phyloP scores from a whole-genome alignment of 108 stramenopile genomes.

The Discostella stelligeroides region DNA sequence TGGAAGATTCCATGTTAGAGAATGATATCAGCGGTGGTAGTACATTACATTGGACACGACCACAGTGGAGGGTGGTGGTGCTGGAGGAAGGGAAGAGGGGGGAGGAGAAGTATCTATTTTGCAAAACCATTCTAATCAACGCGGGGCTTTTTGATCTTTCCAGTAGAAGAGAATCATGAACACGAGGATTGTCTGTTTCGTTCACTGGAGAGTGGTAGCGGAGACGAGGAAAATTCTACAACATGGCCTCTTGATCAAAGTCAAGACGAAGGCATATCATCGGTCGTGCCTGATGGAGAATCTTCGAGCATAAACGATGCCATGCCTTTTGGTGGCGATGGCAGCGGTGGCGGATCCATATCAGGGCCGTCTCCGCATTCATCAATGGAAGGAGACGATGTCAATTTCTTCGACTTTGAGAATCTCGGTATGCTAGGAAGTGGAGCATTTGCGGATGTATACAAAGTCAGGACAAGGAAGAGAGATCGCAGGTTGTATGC shows the following conservation, averaged over 20 bases:
- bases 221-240: conserved; percentile 23
- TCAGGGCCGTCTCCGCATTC: background rate
- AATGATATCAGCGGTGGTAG: conserved; percentile 57
- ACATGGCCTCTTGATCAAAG: background rate
- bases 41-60: conserved; percentile 29
- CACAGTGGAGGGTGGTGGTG: conserved; percentile 7
- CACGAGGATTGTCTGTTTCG: conserved; percentile 32
- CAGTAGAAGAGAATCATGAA: conserved; percentile 30
- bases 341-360: conserved; percentile 5
- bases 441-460: conserved; percentile 84
- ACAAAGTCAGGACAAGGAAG: conserved; percentile 71
- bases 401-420: conserved; percentile 57
- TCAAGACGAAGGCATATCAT: conserved; percentile 8
- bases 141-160: conserved; percentile 22
- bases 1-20: conserved; percentile 74
- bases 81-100: too few relatives aligned
- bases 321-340: too few relatives aligned
- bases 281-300: background rate
- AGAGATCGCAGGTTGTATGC: conserved; percentile 65
- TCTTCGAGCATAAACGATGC: too few relatives aligned
- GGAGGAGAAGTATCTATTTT: too few relatives aligned
- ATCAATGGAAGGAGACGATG: conserved; percentile 10
- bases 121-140: conserved; percentile 12
- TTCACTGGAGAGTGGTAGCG: conserved; percentile 22
- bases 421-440: conserved; percentile 70